phyloP scores from a whole-genome alignment of 2,329 filamentous ascomycete genomes.

The Daldinia sp. region DNA sequence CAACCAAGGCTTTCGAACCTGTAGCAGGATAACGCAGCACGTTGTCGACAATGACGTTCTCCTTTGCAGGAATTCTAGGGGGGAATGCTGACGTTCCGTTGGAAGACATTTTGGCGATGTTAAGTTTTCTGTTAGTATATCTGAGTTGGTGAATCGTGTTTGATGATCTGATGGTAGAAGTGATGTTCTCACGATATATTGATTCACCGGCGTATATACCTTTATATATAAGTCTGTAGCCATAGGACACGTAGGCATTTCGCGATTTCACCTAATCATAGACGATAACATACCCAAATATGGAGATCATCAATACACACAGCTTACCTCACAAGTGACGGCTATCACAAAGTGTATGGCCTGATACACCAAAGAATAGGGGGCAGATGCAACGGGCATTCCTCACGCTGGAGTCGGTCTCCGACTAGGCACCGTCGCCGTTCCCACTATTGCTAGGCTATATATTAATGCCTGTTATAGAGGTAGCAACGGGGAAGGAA shows the following conservation, averaged over 20 bases:
- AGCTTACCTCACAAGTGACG: not conserved
- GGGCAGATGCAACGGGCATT: not conserved
- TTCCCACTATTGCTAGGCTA: not conserved
- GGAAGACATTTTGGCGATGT: conserved; percentile 6
- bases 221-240: not conserved
- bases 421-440: not conserved
- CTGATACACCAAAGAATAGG: not conserved
- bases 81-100: not conserved
- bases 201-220: not conserved
- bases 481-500: not conserved
- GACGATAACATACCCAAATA: not conserved
- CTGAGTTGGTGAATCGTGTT: not conserved
- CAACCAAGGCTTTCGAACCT: conserved; percentile 10
- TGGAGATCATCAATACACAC: not conserved
- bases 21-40: conserved; percentile 23
- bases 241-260: not conserved
- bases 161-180: not conserved
- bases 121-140: not conserved
- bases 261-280: not conserved
- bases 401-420: not conserved
- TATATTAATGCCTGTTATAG: not conserved
- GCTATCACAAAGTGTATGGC: not conserved
- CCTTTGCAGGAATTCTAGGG: not conserved
- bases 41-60: conserved; percentile 17
- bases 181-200: not conserved